Evolutionary conservation across 352 stramenopile genomes (phyloP), one percentile per base, ranked within the genome.

Genomic region (Phytophthora uliginosa): DNA sequence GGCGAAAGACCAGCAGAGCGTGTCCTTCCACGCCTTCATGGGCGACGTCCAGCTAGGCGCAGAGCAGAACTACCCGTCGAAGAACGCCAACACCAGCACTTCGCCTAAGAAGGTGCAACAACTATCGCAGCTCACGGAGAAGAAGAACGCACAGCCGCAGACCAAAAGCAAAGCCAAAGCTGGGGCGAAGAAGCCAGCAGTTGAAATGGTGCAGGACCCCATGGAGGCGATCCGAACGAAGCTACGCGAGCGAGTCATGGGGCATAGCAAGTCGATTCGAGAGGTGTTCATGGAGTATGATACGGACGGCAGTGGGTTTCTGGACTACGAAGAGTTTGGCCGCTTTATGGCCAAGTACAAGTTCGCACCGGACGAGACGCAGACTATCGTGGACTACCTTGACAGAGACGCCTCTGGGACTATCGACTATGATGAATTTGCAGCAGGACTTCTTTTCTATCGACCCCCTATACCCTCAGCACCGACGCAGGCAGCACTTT

Each of bases 371-470:
- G 80, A 90, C 2, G 84, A 94, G 57, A 80, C 81, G 0, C 63
- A 63, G 1, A 60, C 66, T 5, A 64, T 85, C n/a, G 79, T 92
- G 9, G 74, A 81, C 18, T 92, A 82, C 26, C 58, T 94, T 20
- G 86, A 94, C 18, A 59, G 69, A 22, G 86, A 94, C 59, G 64
- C 55, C 22, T 94, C 84, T 28, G 83, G 86, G 2, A 90, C 84
- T 13, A 86, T 94, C 50, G 86, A 92, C 69, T 94, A 94, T 40
- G 81, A 92, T 53, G 86, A 94, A 54, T 94, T 92, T 60, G 83
- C 86, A 0, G 78, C 79, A 1, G 86, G 86, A 1, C 54, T 94
- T n/a, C 69, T 94, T 2, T 94, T 92, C 42, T 92, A 87, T 47
- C 79, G 84, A 0, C 78, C 85, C 13, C 78, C 79, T 28, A 10